Conservation (phyloP, 2,329 filamentous ascomycete genomes). For the Pyrenochaeta sp. region DNA sequence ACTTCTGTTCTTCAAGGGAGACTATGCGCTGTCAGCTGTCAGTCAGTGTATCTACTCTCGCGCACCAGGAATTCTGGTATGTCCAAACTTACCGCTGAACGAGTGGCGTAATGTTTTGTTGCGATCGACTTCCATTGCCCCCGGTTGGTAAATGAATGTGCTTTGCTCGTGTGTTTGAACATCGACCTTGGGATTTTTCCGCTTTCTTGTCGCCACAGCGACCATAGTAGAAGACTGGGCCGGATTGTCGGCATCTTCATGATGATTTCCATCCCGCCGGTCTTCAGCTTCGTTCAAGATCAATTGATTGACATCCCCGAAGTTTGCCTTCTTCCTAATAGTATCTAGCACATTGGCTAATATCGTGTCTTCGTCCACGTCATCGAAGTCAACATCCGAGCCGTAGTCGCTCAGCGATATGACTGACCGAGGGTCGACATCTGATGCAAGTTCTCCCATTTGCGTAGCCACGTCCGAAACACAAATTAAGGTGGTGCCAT, state of each 20-base stretch:
- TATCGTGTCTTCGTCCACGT: conserved; percentile 64
- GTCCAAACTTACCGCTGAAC: conserved; percentile 38
- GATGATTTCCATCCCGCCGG: conserved; percentile 24
- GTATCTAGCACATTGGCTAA: conserved; percentile 23
- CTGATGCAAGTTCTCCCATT: conserved; percentile 68
- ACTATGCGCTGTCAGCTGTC: conserved; percentile 52
- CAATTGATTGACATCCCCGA: too few relatives aligned
- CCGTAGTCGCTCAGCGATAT: conserved; percentile 66
- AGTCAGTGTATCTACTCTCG: conserved; percentile 25
- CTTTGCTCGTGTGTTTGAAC: conserved; percentile 16
- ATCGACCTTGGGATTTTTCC: conserved; percentile 4
- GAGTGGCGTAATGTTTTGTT: conserved; percentile 45
- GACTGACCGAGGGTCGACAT: conserved; percentile 60
- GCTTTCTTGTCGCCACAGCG: conserved; percentile 18
- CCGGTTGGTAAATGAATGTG: conserved; percentile 26
- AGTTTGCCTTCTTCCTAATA: conserved; percentile 4
- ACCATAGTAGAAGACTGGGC: conserved; percentile 28
- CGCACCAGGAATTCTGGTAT: background rate
- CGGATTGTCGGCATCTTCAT: conserved; percentile 50
- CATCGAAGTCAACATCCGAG: conserved; percentile 62
- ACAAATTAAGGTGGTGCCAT: conserved; percentile 37
- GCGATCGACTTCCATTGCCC: conserved; percentile 54
- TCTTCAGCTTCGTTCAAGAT: too few relatives aligned
- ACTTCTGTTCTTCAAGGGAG: conserved; percentile 31
- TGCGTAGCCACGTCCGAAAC: conserved; percentile 14